Evolutionary conservation across 305 asterid genomes (phyloP), one percentile per base, ranked within the genome.

Genomic region (Solanum hybrid): DNA sequence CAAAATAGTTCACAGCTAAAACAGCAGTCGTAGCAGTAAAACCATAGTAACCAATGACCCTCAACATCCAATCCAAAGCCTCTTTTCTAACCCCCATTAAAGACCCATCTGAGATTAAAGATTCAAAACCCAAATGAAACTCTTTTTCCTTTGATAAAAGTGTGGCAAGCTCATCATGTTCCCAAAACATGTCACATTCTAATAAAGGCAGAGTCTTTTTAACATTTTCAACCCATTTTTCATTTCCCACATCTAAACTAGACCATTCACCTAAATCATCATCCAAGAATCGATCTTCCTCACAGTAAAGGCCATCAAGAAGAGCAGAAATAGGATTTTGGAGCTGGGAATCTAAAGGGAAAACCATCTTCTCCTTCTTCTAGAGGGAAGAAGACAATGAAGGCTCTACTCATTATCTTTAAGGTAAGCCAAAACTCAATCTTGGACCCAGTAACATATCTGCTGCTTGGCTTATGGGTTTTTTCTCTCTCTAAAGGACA

Each of bases 121-220:
- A 4, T 32, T 76, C 14, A 84, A 84, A 84, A 45, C 84, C 89
- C 69, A 86, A 91, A 89, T 17, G 87, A 77, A 91, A 24, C 88
- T 94, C 95, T 45, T 86, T 91, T 89, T 97, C 99, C 90, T 95
- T 95, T 6, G 90, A 88, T 86, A 97, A 90, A 10, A 97, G 96
- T 66, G 84, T 60, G n/a, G 77, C 87, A 79, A 97, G 92, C 95
- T 97, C 99, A 2, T 94, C 97, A 24, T 95, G 95, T 80, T 95
- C 99, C 99, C 99, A 97, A 86, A 93, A 93, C 72, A 94, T 90
- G 92, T 97, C 99, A 86, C 92, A 95, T 91, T 94, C 96, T 60
- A 89, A 88, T 86, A 95, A 92, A 92, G 90, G 45, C 51, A 90
- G 88, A 35, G 92, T 91, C 29, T 45, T 84, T 89, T 90, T 82